Conservation (phyloP, 306 rosid genomes). For the Pterocarpus macrocarpus region DNA sequence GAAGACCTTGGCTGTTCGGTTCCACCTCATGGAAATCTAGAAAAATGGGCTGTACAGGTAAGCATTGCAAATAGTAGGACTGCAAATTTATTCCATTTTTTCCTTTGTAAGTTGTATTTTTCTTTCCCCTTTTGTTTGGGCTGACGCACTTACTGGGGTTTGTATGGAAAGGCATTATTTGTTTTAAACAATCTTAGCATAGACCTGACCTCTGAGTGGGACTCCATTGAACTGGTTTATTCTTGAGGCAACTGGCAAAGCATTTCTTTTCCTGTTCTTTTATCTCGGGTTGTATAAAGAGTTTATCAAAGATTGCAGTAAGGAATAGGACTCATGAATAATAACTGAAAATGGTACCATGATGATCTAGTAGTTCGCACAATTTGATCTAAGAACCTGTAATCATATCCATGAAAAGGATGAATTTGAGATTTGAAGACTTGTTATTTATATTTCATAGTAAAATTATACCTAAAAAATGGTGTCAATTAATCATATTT, state of each 20-base stretch:
- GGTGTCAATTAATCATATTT: neutral
- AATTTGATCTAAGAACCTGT: too few species aligned
- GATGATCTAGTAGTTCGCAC: too few species aligned
- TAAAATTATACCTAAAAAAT: neutral
- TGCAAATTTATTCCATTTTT: neutral
- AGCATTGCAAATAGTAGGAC: neutral
- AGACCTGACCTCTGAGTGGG: neutral
- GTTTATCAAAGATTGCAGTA: neutral
- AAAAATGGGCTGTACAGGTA: constrained; percentile 96
- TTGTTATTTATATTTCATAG: too few species aligned
- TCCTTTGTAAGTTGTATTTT: neutral
- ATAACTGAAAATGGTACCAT: constrained; percentile 22
- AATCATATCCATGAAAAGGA: too few species aligned
- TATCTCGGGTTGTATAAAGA: too few species aligned
- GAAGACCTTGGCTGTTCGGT: constrained; percentile 89
- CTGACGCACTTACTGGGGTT: neutral
- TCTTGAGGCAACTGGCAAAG: neutral
- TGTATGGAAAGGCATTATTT: neutral
- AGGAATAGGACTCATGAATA: neutral
- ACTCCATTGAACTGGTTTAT: constrained; percentile 7
- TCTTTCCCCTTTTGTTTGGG: neutral
- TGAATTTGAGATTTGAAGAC: too few species aligned
- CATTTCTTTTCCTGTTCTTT: neutral
- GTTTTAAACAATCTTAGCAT: neutral
- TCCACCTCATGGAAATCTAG: constrained; percentile 85